phyloP scores from a whole-genome alignment of 2,329 filamentous ascomycete genomes.

The Aspergillus cejpii region DNA sequence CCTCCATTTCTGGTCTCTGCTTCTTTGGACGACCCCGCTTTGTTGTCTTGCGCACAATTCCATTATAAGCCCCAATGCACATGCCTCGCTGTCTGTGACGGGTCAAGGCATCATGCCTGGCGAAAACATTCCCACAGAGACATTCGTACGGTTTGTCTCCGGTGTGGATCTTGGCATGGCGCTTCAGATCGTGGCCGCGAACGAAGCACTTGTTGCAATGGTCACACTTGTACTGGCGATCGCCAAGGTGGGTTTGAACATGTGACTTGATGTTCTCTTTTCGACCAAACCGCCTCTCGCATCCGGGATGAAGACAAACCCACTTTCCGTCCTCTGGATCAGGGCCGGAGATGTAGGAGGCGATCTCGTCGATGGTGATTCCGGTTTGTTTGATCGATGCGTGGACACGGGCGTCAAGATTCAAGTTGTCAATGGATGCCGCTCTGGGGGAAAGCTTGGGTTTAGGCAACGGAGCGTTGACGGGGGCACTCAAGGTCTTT shows the following conservation, averaged over 20 bases:
- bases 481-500: conserved; percentile 14
- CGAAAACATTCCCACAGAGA: conserved; percentile 89
- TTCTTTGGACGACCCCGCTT: conserved; percentile 62
- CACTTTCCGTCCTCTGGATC: conserved; percentile 70
- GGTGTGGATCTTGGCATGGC: conserved; percentile 95
- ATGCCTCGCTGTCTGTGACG: conserved; percentile 91
- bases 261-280: conserved; percentile 99
- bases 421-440: conserved; percentile 44
- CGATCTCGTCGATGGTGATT: conserved; percentile 77
- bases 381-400: conserved; percentile 70
- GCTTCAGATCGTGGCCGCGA: conserved; percentile 91
- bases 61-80: conserved; percentile 92
- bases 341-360: conserved; percentile 65
- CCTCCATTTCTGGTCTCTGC: conserved; percentile 53
- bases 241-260: conserved; percentile 94
- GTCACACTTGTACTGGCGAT: conserved; percentile 90
- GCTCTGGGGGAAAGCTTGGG: conserved; percentile 38
- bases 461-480: conserved; percentile 26
- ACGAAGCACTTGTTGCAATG: conserved; percentile 94
- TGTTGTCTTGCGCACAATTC: conserved; percentile 59
- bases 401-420: conserved; percentile 51
- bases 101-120: conserved; percentile 88
- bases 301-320: conserved; percentile 69
- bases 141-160: conserved; percentile 94
- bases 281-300: conserved; percentile 84